Percentiles rank a stretch among this genome's conserved stretches.
Evolutionary conservation across 768 basidiomycete species (phyloP).

Genomic region (Sporobolomyces pararoseus): DNA sequence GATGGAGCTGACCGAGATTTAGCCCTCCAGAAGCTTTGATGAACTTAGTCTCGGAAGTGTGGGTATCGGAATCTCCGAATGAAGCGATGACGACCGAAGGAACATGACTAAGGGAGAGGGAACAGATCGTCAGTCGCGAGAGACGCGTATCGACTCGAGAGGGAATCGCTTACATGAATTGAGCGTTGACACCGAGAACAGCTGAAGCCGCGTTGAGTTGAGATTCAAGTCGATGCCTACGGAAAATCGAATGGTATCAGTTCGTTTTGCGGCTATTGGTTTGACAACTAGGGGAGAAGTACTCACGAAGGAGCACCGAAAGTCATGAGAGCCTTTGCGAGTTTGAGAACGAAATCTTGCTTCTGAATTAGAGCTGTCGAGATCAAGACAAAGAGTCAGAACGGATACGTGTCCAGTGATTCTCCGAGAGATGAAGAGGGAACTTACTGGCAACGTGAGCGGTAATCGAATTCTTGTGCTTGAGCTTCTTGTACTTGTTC

Average conservation of each 20-base stretch:
- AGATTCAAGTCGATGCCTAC: constrained; percentile 81
- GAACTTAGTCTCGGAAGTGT: constrained; percentile 77
- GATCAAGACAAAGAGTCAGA: background rate
- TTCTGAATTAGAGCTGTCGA: constrained; percentile 67
- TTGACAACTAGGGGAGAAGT: background rate
- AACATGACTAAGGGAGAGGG: constrained; percentile 44
- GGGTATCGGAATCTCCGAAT: constrained; percentile 74
- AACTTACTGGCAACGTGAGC: constrained; percentile 38
- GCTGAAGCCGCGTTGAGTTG: constrained; percentile 82
- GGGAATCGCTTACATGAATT: constrained; percentile 60
- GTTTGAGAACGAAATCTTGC: constrained; percentile 78
- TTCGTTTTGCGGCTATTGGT: background rate
- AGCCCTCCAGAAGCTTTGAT: constrained; percentile 69
- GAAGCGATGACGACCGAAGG: constrained; percentile 68
- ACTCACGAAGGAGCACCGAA: constrained; percentile 76
- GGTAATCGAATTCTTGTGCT: constrained; percentile 35
- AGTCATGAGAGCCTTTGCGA: constrained; percentile 81
- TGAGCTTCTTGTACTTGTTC: constrained; percentile 35
- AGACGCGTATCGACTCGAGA: background rate
- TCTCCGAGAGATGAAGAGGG: background rate
- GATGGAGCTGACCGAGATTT: constrained; percentile 76
- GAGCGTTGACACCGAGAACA: constrained; percentile 84
- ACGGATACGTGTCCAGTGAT: background rate
- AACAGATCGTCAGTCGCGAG: constrained; percentile 19
- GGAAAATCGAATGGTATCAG: constrained; percentile 7